A percentile compares a stretch with the other conserved stretches of the same genome.
Conservation (phyloP, 768 basidiomycete species). For the Strobilomyces echinocephalus region DNA sequence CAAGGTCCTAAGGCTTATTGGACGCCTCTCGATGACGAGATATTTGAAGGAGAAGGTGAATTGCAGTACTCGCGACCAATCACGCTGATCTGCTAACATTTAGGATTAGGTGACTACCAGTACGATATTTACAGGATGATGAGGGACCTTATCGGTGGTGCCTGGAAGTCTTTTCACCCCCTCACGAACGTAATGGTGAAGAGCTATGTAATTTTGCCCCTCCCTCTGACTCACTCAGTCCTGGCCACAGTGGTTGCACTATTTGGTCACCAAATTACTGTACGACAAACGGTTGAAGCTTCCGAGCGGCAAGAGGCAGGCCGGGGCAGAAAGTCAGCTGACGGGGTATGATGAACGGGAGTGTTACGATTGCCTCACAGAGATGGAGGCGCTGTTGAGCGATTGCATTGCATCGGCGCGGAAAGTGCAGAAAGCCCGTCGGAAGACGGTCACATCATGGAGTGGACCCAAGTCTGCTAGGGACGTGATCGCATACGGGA, state of each 20-base stretch:
- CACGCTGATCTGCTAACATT: conserved; percentile 9
- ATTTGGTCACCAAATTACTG: conserved; percentile 70
- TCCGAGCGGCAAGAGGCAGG: conserved; percentile 42
- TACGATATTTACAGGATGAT: conserved; percentile 94
- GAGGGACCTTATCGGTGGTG: conserved; percentile 50
- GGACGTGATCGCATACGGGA: conserved; percentile 59
- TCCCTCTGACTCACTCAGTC: conserved; percentile 8
- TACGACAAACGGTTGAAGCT: conserved; percentile 61
- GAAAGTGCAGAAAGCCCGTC: conserved; percentile 31
- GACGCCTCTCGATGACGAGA: conserved; percentile 81
- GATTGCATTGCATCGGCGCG: conserved; percentile 38
- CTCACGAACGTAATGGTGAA: conserved; percentile 88
- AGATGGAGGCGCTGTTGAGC: conserved; percentile 58
- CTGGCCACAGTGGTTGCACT: conserved; percentile 79
- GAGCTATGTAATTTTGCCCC: not conserved
- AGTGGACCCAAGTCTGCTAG: conserved; percentile 40
- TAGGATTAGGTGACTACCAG: conserved; percentile 72
- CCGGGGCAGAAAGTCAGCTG: conserved; percentile 8
- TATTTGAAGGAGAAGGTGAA: conserved; percentile 87
- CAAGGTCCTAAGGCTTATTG: conserved; percentile 50
- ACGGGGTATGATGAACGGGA: conserved; percentile 56
- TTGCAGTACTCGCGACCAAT: not conserved
- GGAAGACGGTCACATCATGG: conserved; percentile 30
- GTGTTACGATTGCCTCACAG: conserved; percentile 64
- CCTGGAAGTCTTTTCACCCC: conserved; percentile 77